Percentiles rank a stretch among this genome's conserved stretches.
These are phyloP conservation scores for Paraconiothyrium sp. DNA, from an alignment of 2,329 filamentous ascomycete genomes.

Conservation along the genomic window DNA sequence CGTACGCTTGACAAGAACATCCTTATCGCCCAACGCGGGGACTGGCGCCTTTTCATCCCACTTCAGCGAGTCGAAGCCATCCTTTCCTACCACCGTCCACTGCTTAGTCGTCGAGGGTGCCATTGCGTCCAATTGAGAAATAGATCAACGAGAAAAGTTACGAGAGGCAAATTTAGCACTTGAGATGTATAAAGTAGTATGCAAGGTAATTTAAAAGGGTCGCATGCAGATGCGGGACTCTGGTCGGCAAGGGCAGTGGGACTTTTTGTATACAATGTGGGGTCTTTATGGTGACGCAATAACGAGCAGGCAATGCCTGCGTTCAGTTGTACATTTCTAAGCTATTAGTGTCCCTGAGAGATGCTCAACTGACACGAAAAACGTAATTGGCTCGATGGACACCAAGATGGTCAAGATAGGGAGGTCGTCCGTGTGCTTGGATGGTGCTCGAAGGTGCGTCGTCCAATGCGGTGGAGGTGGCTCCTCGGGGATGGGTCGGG, in stretches of 20 bases:
- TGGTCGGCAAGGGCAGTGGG: constrained; percentile 1
- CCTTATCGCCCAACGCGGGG: constrained; percentile 71
- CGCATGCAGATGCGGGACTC: constrained; percentile 6
- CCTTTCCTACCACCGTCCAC: constrained; percentile 65
- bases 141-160: neutral
- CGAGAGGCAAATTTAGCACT: neutral
- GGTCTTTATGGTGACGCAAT: constrained; percentile 27
- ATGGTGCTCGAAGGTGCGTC: neutral
- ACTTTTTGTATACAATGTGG: constrained; percentile 24
- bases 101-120: constrained; percentile 60
- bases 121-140: constrained; percentile 28
- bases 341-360: neutral
- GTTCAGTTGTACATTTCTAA: constrained; percentile 15
- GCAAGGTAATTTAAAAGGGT: constrained; percentile 7
- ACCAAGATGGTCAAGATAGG: neutral
- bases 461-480: neutral
- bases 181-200: neutral
- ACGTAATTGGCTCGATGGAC: constrained; percentile 4
- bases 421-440: neutral
- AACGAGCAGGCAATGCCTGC: constrained; percentile 5
- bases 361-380: neutral
- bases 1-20: constrained; percentile 74
- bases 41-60: constrained; percentile 62
- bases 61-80: constrained; percentile 70
- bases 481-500: constrained; percentile 9